These are phyloP conservation scores for Trichocomaceae sp. DNA, from an alignment of 2,329 filamentous ascomycete species.

Conservation along the genomic window DNA sequence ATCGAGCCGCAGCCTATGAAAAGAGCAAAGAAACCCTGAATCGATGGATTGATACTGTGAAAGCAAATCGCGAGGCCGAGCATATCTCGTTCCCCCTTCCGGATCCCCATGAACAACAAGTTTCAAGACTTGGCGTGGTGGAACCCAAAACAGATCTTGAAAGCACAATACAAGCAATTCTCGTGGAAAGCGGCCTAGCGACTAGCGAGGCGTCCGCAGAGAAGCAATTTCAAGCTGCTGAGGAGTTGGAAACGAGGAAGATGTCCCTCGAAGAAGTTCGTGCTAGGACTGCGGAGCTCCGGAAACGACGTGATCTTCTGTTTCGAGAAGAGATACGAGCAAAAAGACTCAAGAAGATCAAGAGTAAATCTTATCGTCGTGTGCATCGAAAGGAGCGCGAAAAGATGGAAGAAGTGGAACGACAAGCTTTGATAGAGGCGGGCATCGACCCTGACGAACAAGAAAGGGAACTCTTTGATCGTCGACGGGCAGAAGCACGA, in stretches of 20 bases:
- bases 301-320: constrained; percentile 73
- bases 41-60: constrained; percentile 91
- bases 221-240: constrained; percentile 60
- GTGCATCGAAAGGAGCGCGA: constrained; percentile 78
- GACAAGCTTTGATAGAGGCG: constrained; percentile 52
- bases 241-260: constrained; percentile 64
- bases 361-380: constrained; percentile 89
- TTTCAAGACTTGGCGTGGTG: constrained; percentile 50
- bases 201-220: constrained; percentile 55
- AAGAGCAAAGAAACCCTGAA: constrained; percentile 88
- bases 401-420: constrained; percentile 51
- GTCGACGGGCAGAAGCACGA: constrained; percentile 71
- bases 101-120: constrained; percentile 57
- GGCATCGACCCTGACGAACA: constrained; percentile 57
- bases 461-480: constrained; percentile 61
- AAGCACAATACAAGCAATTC: constrained; percentile 75
- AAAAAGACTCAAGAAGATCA: constrained; percentile 97
- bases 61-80: constrained; percentile 84
- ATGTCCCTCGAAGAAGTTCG: constrained; percentile 66
- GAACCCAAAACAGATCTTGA: constrained; percentile 75
- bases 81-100: constrained; percentile 82
- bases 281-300: constrained; percentile 65
- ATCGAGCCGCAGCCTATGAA: constrained; percentile 75
- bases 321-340: constrained; percentile 83
- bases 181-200: constrained; percentile 77